phyloP scores from a whole-genome alignment of 441 rosid genomes.

The Euphorbia celastroides region DNA sequence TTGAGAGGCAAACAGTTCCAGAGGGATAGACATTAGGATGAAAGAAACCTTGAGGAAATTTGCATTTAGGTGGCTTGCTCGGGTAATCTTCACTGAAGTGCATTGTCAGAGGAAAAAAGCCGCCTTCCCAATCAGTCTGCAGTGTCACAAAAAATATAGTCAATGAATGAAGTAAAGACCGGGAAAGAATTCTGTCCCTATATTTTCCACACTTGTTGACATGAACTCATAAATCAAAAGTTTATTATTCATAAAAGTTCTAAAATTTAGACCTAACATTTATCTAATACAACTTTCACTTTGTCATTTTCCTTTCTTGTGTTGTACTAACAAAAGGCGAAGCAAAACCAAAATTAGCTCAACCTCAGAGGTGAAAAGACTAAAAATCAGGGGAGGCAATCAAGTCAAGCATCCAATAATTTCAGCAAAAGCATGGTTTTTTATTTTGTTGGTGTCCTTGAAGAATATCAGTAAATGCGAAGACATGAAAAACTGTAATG shows the following conservation, averaged over 20 bases:
- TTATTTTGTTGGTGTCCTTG: background rate
- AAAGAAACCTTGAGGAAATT: conserved; percentile 85
- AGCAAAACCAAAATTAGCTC: too few relatives aligned
- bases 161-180: background rate
- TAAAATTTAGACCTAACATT: background rate
- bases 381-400: too few relatives aligned
- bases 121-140: conserved; percentile 99
- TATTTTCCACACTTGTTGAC: background rate
- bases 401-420: conserved; percentile 6
- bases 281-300: background rate
- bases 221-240: background rate
- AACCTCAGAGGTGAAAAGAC: too few relatives aligned
- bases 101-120: conserved; percentile 78
- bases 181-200: background rate
- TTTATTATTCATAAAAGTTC: background rate
- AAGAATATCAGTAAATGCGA: background rate
- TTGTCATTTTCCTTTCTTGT: background rate
- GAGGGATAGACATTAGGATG: conserved; percentile 99
- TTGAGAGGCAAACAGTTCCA: conserved; percentile 94
- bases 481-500: background rate
- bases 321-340: too few relatives aligned
- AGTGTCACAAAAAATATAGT: conserved; percentile 2
- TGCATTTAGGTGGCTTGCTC: conserved; percentile 97
- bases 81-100: conserved; percentile 95
- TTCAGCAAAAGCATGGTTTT: conserved; percentile 5